Conservation (phyloP, 805 yeast genomes). For the Ogataea minuta region DNA sequence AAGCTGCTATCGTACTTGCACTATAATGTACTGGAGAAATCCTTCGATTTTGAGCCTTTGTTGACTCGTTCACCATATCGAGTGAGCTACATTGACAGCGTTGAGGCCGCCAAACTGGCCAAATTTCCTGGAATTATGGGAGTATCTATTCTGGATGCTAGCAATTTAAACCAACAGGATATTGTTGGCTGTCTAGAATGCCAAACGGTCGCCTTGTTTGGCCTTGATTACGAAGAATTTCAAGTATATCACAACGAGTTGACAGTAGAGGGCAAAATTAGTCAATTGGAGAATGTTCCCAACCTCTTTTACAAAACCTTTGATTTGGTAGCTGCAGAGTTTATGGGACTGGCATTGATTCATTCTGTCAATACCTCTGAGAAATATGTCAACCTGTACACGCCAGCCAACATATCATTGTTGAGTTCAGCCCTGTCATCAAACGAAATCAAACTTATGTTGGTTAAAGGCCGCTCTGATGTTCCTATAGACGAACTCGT, state of each 20-base stretch:
- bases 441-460: conserved; percentile 33
- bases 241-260: conserved; percentile 15
- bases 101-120: conserved; percentile 1
- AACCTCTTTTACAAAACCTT: conserved; percentile 28
- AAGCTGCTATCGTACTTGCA: conserved; percentile 57
- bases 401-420: conserved; percentile 38
- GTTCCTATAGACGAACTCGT: conserved; percentile 50
- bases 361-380: conserved; percentile 56
- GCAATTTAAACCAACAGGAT: conserved; percentile 34
- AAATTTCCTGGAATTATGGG: conserved; percentile 36
- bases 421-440: conserved; percentile 19
- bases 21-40: conserved; percentile 19
- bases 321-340: conserved; percentile 26
- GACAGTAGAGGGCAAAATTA: conserved; percentile 7
- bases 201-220: conserved; percentile 40
- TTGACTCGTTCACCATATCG: conserved; percentile 39
- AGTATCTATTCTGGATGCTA: conserved; percentile 35
- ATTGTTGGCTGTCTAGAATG: conserved; percentile 39
- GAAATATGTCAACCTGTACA: conserved; percentile 50
- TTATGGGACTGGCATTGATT: conserved; percentile 55
- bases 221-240: conserved; percentile 29
- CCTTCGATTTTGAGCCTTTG: conserved; percentile 45
- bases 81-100: conserved; percentile 35
- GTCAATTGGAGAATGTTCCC: conserved; percentile 14
- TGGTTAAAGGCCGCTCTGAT: conserved; percentile 64